phyloP scores from a whole-genome alignment of 2,329 filamentous ascomycete genomes.

The Aulographum hederae region DNA sequence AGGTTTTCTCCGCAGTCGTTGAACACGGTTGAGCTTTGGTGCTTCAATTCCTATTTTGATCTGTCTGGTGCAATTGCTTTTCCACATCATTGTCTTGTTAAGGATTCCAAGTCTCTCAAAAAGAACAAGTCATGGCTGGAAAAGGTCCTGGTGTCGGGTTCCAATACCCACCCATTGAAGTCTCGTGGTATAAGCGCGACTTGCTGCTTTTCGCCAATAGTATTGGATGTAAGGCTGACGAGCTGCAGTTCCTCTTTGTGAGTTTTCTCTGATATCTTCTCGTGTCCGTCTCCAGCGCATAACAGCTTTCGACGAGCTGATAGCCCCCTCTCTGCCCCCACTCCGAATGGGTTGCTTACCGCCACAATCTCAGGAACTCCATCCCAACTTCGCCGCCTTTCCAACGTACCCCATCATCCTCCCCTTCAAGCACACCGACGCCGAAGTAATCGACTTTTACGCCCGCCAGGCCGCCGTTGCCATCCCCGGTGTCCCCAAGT shows the following conservation, averaged over 20 bases:
- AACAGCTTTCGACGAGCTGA: background rate
- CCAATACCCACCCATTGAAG: slow-evolving; percentile 57
- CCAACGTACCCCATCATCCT: slow-evolving; percentile 76
- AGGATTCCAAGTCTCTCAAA: too few relatives aligned
- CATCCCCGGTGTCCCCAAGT: slow-evolving; percentile 60
- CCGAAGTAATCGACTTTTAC: slow-evolving; percentile 76
- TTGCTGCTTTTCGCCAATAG: slow-evolving; percentile 76
- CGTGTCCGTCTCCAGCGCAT: background rate
- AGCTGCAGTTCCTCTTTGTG: slow-evolving; percentile 87
- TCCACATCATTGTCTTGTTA: too few relatives aligned
- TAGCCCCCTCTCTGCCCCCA: too few relatives aligned
- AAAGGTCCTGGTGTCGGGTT: slow-evolving; percentile 45
- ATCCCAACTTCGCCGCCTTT: slow-evolving; percentile 74
- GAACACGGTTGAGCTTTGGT: too few relatives aligned
- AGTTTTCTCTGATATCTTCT: slow-evolving; percentile 10
- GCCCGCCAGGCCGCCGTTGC: slow-evolving; percentile 43
- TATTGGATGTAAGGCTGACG: slow-evolving; percentile 69
- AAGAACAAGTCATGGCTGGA: too few relatives aligned
- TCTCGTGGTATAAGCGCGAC: slow-evolving; percentile 79
- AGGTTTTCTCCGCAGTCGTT: too few relatives aligned
- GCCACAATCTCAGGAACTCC: slow-evolving; percentile 47
- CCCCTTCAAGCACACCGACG: slow-evolving; percentile 59
- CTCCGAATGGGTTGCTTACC: too few relatives aligned
- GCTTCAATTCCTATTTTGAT: too few relatives aligned
- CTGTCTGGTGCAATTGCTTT: too few relatives aligned